Evolutionary conservation across 768 basidiomycete species (phyloP).

Genomic region (Leccinum incarnatum): DNA sequence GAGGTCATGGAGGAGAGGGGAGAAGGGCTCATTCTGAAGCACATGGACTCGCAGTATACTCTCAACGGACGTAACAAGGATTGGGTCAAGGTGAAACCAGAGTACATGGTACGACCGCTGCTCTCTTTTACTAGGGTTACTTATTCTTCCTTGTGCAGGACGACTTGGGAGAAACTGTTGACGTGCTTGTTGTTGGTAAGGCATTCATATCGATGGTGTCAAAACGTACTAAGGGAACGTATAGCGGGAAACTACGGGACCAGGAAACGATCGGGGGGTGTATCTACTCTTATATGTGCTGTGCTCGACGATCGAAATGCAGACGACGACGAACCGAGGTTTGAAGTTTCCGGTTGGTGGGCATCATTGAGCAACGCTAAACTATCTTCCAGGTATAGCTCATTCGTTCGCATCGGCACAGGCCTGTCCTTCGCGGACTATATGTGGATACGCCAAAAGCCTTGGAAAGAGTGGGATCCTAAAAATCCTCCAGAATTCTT

Average conservation of each 20-base stretch:
- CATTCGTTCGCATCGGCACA: constrained; percentile 87
- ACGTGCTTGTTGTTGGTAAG: constrained; percentile 86
- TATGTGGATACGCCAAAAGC: constrained; percentile 75
- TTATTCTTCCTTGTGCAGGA: constrained; percentile 47
- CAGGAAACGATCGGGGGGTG: constrained; percentile 81
- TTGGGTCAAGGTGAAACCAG: constrained; percentile 95
- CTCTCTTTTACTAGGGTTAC: background rate
- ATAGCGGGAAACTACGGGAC: constrained; percentile 85
- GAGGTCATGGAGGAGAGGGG: constrained; percentile 81
- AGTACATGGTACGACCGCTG: constrained; percentile 65
- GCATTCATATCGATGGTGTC: background rate
- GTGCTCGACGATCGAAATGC: constrained; percentile 71
- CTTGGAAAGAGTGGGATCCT: constrained; percentile 80
- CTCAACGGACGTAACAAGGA: constrained; percentile 85
- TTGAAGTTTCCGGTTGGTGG: constrained; percentile 11
- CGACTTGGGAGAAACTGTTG: constrained; percentile 89
- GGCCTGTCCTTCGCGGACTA: constrained; percentile 87
- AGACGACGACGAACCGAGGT: constrained; percentile 62
- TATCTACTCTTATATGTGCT: constrained; percentile 88
- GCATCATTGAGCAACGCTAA: background rate
- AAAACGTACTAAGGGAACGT: background rate
- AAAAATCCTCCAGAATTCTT: constrained; percentile 72
- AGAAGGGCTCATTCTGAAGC: constrained; percentile 92
- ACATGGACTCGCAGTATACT: constrained; percentile 73
- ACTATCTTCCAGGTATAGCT: constrained; percentile 59